phyloP scores from a whole-genome alignment of 2,329 filamentous ascomycete genomes.

The Pseudogymnoascus sp. region DNA sequence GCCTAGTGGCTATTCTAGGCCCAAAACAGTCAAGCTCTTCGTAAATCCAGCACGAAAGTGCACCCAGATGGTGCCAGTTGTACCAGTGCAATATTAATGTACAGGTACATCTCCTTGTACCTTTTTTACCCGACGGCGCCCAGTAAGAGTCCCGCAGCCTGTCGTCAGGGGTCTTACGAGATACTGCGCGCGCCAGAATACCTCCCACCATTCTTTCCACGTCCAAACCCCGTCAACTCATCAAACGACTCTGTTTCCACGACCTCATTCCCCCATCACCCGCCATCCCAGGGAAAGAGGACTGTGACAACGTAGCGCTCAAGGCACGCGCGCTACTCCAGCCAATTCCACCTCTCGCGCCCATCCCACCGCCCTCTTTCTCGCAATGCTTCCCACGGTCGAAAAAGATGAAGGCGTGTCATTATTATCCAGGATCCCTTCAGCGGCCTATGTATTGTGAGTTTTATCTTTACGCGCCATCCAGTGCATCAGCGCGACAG shows the following conservation, averaged over 20 bases:
- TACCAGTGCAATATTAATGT: background rate
- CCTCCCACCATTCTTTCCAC: background rate
- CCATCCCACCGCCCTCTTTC: background rate
- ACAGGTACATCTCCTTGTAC: background rate
- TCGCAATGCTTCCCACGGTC: background rate
- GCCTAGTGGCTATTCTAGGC: background rate
- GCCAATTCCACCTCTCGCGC: background rate
- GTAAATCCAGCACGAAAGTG: background rate
- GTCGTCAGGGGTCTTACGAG: background rate
- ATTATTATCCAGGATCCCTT: background rate
- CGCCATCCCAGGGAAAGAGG: background rate
- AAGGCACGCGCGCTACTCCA: background rate
- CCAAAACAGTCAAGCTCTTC: background rate
- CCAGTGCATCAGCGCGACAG: background rate
- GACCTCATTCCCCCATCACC: background rate
- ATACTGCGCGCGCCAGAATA: background rate
- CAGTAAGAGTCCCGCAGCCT: background rate
- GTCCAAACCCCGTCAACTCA: background rate
- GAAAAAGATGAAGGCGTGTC: background rate
- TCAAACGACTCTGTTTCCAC: background rate
- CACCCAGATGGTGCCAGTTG: no score
- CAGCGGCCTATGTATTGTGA: slow-evolving; percentile 7
- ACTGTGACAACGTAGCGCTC: background rate
- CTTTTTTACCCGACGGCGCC: background rate
- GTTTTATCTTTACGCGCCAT: background rate